A percentile compares a stretch with the other conserved stretches of the same genome.
These are phyloP conservation scores for Dendrobium nobile DNA, from an alignment of 106 monocot genomes.

Conservation along the genomic window DNA sequence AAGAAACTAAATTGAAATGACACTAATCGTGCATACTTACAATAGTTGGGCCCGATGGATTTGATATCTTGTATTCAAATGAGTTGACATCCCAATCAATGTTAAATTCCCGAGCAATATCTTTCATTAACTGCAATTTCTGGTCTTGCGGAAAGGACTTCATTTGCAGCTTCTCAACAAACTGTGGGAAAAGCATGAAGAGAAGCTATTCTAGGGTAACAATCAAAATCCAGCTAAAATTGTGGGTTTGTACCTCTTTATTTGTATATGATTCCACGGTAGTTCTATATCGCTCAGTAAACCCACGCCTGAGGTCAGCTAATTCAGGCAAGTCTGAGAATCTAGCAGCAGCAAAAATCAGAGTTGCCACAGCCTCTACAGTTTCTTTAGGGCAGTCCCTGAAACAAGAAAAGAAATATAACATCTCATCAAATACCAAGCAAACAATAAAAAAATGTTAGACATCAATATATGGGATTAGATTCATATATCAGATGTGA, in stretches of 20 bases:
- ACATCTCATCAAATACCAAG: not conserved
- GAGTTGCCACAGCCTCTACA: conserved; percentile 63
- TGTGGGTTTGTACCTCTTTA: conserved; percentile 36
- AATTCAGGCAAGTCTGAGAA: conserved; percentile 83
- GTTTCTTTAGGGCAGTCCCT: conserved; percentile 74
- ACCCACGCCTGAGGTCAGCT: conserved; percentile 48
- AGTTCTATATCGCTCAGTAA: conserved; percentile 52
- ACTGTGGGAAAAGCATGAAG: conserved; percentile 22
- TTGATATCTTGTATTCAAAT: conserved; percentile 21
- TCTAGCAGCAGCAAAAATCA: conserved; percentile 87
- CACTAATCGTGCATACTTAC: conserved; percentile 17
- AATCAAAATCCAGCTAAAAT: not conserved
- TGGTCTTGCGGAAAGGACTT: conserved; percentile 50
- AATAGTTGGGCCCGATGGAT: conserved; percentile 11
- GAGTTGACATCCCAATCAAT: conserved; percentile 45
- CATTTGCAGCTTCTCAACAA: conserved; percentile 47
- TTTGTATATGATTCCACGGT: conserved; percentile 46
- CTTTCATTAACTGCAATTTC: conserved; percentile 69
- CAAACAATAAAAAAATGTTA: not conserved
- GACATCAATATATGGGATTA: too few relatives aligned
- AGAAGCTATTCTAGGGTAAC: not conserved
- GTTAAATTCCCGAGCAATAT: conserved; percentile 57
- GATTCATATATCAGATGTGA: too few relatives aligned
- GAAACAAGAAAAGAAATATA: not conserved
- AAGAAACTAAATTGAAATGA: not conserved